Conservation (phyloP, 2,329 filamentous ascomycete genomes). For the Aureobasidium sp. region DNA sequence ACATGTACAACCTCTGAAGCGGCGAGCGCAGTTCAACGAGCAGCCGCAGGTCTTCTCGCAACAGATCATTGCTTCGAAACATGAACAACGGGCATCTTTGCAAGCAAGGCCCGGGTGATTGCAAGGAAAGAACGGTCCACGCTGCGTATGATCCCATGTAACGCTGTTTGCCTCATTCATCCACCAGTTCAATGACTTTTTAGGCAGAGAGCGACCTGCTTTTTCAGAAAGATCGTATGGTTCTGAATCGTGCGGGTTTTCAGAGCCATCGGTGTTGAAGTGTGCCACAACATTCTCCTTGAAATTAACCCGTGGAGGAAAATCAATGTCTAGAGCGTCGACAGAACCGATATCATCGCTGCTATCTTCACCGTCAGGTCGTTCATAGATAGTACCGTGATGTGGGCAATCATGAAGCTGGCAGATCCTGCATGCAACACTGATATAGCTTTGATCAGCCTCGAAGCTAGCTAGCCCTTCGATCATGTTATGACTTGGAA, state of each 20-base stretch:
- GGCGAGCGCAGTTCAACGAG: constrained; percentile 49
- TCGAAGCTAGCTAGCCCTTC: constrained; percentile 9
- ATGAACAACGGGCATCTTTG: constrained; percentile 54
- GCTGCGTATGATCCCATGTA: constrained; percentile 32
- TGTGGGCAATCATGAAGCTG: constrained; percentile 32
- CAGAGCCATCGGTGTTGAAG: neutral
- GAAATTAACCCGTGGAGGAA: constrained; percentile 27
- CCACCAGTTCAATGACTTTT: constrained; percentile 9
- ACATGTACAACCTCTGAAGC: constrained; percentile 39
- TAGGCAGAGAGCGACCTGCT: neutral
- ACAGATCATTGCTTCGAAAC: constrained; percentile 53
- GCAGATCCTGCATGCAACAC: constrained; percentile 17
- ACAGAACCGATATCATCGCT: constrained; percentile 21
- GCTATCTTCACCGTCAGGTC: constrained; percentile 14
- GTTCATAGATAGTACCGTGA: constrained; percentile 36
- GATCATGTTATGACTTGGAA: constrained; percentile 20
- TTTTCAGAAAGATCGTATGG: too few relatives aligned
- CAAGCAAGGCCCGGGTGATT: constrained; percentile 60
- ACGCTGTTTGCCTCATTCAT: constrained; percentile 18
- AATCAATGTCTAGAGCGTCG: constrained; percentile 25
- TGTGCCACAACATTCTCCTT: constrained; percentile 22
- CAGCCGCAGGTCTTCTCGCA: constrained; percentile 72
- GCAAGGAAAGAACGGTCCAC: constrained; percentile 58
- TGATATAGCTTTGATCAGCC: constrained; percentile 15
- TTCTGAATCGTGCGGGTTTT: too few relatives aligned